Conservation (phyloP, 169 alveolate species). For the Plasmodium vinckei region DNA sequence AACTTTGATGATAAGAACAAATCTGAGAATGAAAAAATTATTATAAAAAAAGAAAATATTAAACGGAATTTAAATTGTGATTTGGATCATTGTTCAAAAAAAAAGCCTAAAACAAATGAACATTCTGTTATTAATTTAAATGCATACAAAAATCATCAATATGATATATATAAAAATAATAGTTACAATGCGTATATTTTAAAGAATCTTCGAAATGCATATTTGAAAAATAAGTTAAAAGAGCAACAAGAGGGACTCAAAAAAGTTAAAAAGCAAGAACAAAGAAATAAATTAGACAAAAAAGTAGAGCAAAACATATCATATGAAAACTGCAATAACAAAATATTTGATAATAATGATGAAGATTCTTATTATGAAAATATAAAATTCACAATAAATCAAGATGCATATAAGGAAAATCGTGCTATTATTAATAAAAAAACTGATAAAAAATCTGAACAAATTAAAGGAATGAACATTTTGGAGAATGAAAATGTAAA, state of each 20-base stretch:
- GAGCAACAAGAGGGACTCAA: background rate
- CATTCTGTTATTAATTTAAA: constrained; percentile 54
- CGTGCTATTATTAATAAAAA: background rate
- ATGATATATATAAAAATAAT: constrained; percentile 44
- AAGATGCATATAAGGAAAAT: background rate
- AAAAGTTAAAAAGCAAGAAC: background rate
- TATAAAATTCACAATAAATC: background rate
- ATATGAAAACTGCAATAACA: background rate
- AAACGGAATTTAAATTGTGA: constrained; percentile 30
- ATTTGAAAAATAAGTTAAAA: constrained; percentile 40
- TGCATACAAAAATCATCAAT: constrained; percentile 35
- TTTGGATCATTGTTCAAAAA: constrained; percentile 9
- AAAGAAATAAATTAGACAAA: background rate
- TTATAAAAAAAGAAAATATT: constrained; percentile 14
- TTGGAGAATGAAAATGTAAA: background rate
- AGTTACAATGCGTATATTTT: constrained; percentile 62
- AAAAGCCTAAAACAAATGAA: constrained; percentile 35
- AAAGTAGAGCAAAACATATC: background rate
- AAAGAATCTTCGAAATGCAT: constrained; percentile 39
- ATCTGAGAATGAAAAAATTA: background rate
- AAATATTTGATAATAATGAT: constrained; percentile 12
- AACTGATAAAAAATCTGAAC: background rate
- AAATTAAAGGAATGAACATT: background rate
- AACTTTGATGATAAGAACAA: background rate
- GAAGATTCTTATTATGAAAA: background rate